Evolutionary conservation across 495 filamentous ascomycete species (phyloP), one percentile per base, ranked within the genome.

Genomic region (Durotheca rogersii): DNA sequence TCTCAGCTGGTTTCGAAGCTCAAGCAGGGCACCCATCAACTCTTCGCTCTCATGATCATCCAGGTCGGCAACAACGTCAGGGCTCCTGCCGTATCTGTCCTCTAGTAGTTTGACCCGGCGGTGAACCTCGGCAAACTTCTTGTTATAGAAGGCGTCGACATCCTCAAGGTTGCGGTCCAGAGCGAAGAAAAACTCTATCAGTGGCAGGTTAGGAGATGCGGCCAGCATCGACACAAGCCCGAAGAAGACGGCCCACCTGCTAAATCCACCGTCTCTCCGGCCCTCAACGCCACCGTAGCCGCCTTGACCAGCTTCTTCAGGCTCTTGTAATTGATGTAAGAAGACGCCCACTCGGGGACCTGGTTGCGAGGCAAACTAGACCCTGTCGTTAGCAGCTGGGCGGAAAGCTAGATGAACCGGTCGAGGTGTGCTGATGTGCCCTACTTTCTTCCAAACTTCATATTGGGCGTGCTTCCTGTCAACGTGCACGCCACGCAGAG

Each of bases 81-180:
- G 71, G n/a, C 66, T 71, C 37, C 59, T 68, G 45, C 87, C 90
- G 72, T 94, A 97, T 47, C 87, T 82, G 33, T 90, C 86, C 61
- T 94, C 81, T 25, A 98, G 75, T 15, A 95, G 74, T 47, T 89
- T 91, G 59, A 96, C 72, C 17, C 90, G 82, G 30, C 93, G 85
- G 9, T 86, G 78, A 31, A 81, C 82, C 48, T 98, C 92, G 29
- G 80, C 79, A 58, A 88, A 87, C 62, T 95, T 96, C 63, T 91
- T 93, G 71, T 95, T 95, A 72, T 95, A 96, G 70, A 97, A 97
- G 14, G 81, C 75, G 65, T 95, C 89, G 58, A 98, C 91, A 64
- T 91, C 85, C 69, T 97, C 93, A 60, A 98, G 82, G 68, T 98
- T 95, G 51, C 93, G 88, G 69, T 97, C 93, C 56, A 97, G 85